These are phyloP conservation scores for Saturnispora galanensis DNA, from an alignment of 805 yeast genomes.

Conservation along the genomic window DNA sequence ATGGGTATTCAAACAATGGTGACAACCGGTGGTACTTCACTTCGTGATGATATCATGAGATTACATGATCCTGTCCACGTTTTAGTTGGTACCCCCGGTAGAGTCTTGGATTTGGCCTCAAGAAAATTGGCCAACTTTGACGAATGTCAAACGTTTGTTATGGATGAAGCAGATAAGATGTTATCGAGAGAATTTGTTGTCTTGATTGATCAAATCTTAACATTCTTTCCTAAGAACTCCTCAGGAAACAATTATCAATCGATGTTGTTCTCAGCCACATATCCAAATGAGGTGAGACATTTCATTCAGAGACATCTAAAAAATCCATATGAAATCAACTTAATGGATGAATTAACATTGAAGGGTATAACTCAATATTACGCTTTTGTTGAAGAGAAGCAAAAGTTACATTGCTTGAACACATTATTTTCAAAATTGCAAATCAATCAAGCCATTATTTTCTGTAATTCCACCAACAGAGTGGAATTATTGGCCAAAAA, in stretches of 20 bases:
- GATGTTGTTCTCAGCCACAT: slow-evolving; percentile 86
- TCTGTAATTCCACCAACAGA: slow-evolving; percentile 93
- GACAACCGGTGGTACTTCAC: slow-evolving; percentile 93
- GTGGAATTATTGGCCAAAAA: slow-evolving; percentile 93
- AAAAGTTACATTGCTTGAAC: slow-evolving; percentile 91
- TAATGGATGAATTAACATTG: slow-evolving; percentile 95
- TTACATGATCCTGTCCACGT: slow-evolving; percentile 89
- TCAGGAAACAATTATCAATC: slow-evolving; percentile 56
- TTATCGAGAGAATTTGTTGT: slow-evolving; percentile 81
- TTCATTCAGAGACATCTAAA: slow-evolving; percentile 86
- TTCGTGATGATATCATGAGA: slow-evolving; percentile 90
- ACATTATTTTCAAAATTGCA: slow-evolving; percentile 89
- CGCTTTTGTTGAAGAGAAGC: slow-evolving; percentile 96
- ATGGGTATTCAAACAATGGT: slow-evolving; percentile 91
- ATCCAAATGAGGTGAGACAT: slow-evolving; percentile 86
- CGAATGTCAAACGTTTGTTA: slow-evolving; percentile 77
- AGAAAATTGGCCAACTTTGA: slow-evolving; percentile 81
- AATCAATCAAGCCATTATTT: slow-evolving; percentile 92
- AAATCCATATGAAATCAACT: slow-evolving; percentile 89
- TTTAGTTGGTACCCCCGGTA: slow-evolving; percentile 95
- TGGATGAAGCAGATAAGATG: slow-evolving; percentile 99
- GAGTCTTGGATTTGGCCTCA: slow-evolving; percentile 88
- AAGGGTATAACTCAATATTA: slow-evolving; percentile 96
- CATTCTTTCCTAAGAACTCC: slow-evolving; percentile 55
- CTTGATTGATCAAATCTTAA: slow-evolving; percentile 77